A percentile compares a stretch with the other conserved stretches of the same genome.
Evolutionary conservation across 371 early-diverging fungal genomes (phyloP).

Genomic region (Mucor ambiguus): DNA sequence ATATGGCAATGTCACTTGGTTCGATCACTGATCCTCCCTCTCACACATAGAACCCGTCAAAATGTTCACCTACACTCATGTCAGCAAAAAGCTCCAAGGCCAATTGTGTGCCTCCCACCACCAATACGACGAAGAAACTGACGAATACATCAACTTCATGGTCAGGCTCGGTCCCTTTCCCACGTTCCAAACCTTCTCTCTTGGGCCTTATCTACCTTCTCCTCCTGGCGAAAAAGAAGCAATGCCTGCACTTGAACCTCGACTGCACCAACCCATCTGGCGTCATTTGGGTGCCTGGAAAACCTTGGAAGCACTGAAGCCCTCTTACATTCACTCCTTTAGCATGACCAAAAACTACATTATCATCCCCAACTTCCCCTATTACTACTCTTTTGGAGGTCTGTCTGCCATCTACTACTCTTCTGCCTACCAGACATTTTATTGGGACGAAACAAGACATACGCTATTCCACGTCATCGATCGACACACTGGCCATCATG

Average conservation of each 20-base stretch:
- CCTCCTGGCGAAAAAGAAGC: constrained; percentile 16
- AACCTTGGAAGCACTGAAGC: constrained; percentile 43
- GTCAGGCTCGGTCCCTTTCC: constrained; percentile 48
- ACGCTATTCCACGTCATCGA: constrained; percentile 63
- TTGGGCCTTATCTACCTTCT: constrained; percentile 35
- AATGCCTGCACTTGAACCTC: constrained; percentile 24
- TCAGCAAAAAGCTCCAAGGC: constrained; percentile 52
- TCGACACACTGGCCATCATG: constrained; percentile 50
- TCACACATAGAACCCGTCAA: constrained; percentile 55
- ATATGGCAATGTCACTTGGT: not conserved
- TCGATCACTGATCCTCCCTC: not conserved
- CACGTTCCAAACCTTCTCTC: constrained; percentile 39
- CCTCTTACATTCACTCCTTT: constrained; percentile 67
- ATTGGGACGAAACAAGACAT: constrained; percentile 54
- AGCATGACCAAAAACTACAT: constrained; percentile 65
- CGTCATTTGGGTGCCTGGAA: constrained; percentile 50
- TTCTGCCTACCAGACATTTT: constrained; percentile 58
- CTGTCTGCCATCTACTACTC: constrained; percentile 61
- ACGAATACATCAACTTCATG: constrained; percentile 58
- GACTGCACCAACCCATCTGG: constrained; percentile 45
- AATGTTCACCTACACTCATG: constrained; percentile 52
- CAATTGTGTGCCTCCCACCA: constrained; percentile 54
- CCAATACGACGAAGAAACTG: constrained; percentile 48
- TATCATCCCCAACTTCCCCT: constrained; percentile 64
- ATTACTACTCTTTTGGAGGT: constrained; percentile 60